Conservation (phyloP, 2,329 filamentous ascomycete genomes). For the Alternaria longipes region DNA sequence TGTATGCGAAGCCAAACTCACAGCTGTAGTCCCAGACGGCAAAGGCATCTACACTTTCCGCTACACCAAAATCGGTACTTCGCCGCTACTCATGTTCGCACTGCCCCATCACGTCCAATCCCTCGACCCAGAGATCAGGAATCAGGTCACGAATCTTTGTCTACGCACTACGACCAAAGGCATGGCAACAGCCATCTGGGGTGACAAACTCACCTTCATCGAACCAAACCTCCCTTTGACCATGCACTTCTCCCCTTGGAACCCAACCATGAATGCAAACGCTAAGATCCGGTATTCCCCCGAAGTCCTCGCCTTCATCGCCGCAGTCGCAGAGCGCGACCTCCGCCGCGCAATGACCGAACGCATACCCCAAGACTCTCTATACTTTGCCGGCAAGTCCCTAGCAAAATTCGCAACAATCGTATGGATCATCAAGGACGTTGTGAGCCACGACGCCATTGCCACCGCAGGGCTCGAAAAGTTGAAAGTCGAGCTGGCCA, state of each 20-base stretch:
- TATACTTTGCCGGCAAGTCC: constrained; percentile 87
- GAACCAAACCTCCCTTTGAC: constrained; percentile 75
- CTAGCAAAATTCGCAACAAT: constrained; percentile 55
- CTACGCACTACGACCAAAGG: constrained; percentile 89
- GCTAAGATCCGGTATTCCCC: constrained; percentile 50
- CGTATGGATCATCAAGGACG: constrained; percentile 59
- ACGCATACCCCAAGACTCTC: constrained; percentile 80
- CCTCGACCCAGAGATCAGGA: constrained; percentile 68
- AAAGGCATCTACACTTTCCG: constrained; percentile 73
- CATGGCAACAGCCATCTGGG: constrained; percentile 74
- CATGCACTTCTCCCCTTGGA: constrained; percentile 85
- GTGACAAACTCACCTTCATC: constrained; percentile 68
- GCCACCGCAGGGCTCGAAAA: constrained; percentile 60
- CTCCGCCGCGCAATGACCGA: constrained; percentile 77
- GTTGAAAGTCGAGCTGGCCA: constrained; percentile 57
- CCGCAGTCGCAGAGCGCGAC: constrained; percentile 73
- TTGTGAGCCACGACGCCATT: constrained; percentile 65
- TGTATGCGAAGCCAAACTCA: constrained; percentile 69
- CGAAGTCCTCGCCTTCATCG: constrained; percentile 68
- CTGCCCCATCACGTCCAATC: constrained; percentile 85
- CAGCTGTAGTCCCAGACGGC: constrained; percentile 67
- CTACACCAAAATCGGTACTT: constrained; percentile 76
- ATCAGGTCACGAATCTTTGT: constrained; percentile 62
- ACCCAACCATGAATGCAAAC: constrained; percentile 56
- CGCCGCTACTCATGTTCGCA: constrained; percentile 81